A percentile compares a stretch with the other conserved stretches of the same genome.
These are phyloP conservation scores for Coemansia brasiliensis DNA, from an alignment of 192 early-diverging fungal genomes.

Conservation along the genomic window DNA sequence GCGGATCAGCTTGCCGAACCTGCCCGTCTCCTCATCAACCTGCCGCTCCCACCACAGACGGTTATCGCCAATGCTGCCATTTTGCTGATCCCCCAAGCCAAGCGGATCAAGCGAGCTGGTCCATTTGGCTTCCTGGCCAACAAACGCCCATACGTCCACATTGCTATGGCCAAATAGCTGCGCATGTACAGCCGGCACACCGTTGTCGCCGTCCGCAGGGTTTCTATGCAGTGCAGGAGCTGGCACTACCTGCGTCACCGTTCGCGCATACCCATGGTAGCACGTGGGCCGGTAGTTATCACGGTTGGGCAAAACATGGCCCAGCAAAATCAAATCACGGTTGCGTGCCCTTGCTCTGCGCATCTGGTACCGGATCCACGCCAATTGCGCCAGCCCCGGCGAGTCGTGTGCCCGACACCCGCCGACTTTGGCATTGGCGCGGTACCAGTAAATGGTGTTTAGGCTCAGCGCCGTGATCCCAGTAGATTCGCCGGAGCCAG, in stretches of 20 bases:
- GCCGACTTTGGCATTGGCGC: conserved; percentile 66
- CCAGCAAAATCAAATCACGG: conserved; percentile 62
- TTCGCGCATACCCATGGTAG: conserved; percentile 51
- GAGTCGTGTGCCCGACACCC: conserved; percentile 59
- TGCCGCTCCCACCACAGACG: conserved; percentile 38
- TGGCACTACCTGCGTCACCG: conserved; percentile 40
- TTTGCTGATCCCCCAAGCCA: background rate
- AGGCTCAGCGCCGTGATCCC: conserved; percentile 62
- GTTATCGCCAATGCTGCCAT: background rate
- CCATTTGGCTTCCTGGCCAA: conserved; percentile 45
- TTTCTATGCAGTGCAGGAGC: conserved; percentile 1
- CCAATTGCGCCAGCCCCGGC: conserved; percentile 64
- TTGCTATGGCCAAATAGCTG: conserved; percentile 79
- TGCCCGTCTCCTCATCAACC: conserved; percentile 41
- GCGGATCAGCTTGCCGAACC: conserved; percentile 41
- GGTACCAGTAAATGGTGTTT: conserved; percentile 75
- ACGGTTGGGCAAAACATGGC: conserved; percentile 65
- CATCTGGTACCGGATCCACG: conserved; percentile 68
- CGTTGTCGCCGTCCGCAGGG: background rate
- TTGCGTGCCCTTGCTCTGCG: conserved; percentile 41
- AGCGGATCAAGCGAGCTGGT: conserved; percentile 8
- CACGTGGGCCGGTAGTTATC: conserved; percentile 58
- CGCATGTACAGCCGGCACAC: conserved; percentile 31
- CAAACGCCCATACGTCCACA: conserved; percentile 67
- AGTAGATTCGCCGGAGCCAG: conserved; percentile 18